Percentiles rank a stretch among this genome's conserved stretches.
These are phyloP conservation scores for Spathaspora passalidarum DNA, from an alignment of 805 yeast genomes.

Conservation along the genomic window DNA sequence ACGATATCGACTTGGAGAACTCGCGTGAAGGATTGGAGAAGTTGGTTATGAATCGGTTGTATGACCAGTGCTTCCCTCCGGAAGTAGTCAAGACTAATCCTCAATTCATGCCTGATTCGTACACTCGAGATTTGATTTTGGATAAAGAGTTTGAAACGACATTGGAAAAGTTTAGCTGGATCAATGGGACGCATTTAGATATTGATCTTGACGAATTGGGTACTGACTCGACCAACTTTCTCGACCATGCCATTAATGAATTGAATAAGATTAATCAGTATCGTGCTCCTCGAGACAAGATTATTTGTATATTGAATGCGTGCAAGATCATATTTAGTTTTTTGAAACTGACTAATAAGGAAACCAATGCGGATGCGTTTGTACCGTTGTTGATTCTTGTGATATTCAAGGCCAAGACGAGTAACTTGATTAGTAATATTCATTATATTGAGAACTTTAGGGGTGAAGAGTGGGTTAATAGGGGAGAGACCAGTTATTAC, in stretches of 20 bases:
- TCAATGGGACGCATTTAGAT: slow-evolving; percentile 75
- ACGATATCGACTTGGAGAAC: slow-evolving; percentile 57
- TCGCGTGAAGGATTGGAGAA: slow-evolving; percentile 92
- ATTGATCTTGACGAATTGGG: slow-evolving; percentile 44
- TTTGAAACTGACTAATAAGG: slow-evolving; percentile 66
- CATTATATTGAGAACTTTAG: slow-evolving; percentile 84
- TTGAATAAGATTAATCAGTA: slow-evolving; percentile 74
- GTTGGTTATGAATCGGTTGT: slow-evolving; percentile 82
- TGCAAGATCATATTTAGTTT: slow-evolving; percentile 91
- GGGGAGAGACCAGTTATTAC: slow-evolving; percentile 90
- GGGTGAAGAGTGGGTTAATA: slow-evolving; percentile 62
- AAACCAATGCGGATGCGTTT: slow-evolving; percentile 87
- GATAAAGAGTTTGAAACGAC: slow-evolving; percentile 55
- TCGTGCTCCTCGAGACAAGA: slow-evolving; percentile 92
- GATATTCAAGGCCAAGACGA: slow-evolving; percentile 65
- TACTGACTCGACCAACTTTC: slow-evolving; percentile 36
- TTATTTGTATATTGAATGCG: slow-evolving; percentile 84
- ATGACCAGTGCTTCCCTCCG: slow-evolving; percentile 78
- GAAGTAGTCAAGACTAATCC: slow-evolving; percentile 38
- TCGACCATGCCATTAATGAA: slow-evolving; percentile 66
- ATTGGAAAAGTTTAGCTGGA: slow-evolving; percentile 65
- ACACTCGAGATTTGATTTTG: slow-evolving; percentile 55
- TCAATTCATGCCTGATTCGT: slow-evolving; percentile 35
- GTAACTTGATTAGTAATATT: slow-evolving; percentile 69
- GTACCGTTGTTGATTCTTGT: slow-evolving; percentile 85